Evolutionary conservation across 805 yeast species (phyloP).

Genomic region (Ogataea nakhonphanomensis): DNA sequence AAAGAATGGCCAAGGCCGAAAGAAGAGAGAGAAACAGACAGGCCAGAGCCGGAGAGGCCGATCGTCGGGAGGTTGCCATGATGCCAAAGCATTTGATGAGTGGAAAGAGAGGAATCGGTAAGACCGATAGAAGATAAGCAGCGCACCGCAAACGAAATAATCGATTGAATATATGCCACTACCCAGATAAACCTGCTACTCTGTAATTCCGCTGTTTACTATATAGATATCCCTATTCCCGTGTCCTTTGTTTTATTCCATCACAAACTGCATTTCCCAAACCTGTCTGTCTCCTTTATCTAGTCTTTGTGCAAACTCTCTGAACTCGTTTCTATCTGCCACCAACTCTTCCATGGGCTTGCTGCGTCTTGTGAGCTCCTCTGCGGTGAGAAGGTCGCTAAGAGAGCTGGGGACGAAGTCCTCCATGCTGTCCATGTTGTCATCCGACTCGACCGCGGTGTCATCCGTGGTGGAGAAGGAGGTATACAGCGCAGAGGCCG

Average conservation of each 20-base stretch:
- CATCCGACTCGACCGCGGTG: constrained; percentile 29
- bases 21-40: constrained; percentile 90
- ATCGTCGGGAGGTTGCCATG: constrained; percentile 80
- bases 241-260: constrained; percentile 25
- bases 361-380: constrained; percentile 64
- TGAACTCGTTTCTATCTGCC: constrained; percentile 1
- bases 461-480: constrained; percentile 23
- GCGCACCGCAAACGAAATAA: neutral
- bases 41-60: constrained; percentile 95
- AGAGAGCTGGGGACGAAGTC: constrained; percentile 81
- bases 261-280: constrained; percentile 36
- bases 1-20: constrained; percentile 80
- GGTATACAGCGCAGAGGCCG: constrained; percentile 11
- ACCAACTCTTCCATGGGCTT: constrained; percentile 30
- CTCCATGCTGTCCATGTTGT: constrained; percentile 43
- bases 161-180: too few species aligned
- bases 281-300: constrained; percentile 12
- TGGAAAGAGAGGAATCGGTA: constrained; percentile 97
- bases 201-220: neutral
- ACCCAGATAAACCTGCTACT: neutral
- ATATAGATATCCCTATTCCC: neutral
- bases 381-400: constrained; percentile 79
- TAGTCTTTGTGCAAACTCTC: neutral
- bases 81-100: constrained; percentile 91
- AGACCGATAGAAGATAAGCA: constrained; percentile 76